These are phyloP conservation scores for Aethionema arabicum DNA, from an alignment of 345 rosid species.

Conservation along the genomic window DNA sequence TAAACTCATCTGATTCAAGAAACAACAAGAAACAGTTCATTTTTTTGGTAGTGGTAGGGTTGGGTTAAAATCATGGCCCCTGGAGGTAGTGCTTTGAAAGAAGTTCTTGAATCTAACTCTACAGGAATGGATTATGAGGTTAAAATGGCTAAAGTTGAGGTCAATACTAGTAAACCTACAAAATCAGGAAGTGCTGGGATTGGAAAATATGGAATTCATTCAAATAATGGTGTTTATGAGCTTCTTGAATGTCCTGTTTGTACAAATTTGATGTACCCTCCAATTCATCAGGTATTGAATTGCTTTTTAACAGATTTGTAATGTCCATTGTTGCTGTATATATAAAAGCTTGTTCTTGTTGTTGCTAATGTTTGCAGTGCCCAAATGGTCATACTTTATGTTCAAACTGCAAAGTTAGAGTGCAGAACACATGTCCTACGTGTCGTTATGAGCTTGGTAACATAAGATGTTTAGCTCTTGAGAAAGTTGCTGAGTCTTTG, in stretches of 20 bases:
- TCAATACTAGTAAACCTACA: conserved; percentile 45
- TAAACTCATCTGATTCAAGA: not conserved
- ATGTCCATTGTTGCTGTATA: not conserved
- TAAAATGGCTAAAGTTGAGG: conserved; percentile 44
- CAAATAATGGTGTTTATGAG: conserved; percentile 70
- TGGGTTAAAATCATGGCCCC: conserved; percentile 46
- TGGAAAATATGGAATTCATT: conserved; percentile 53
- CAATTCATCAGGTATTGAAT: conserved; percentile 74
- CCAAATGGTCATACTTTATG: conserved; percentile 94
- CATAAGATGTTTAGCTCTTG: conserved; percentile 89
- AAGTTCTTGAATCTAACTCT: conserved; percentile 52
- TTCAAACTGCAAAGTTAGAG: conserved; percentile 73
- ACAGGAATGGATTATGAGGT: conserved; percentile 49
- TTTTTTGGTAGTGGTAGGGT: not conserved
- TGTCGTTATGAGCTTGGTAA: conserved; percentile 91
- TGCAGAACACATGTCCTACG: conserved; percentile 79
- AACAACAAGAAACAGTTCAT: not conserved
- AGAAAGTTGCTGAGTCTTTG: conserved; percentile 86
- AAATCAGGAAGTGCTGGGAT: conserved; percentile 45
- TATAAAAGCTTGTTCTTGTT: not conserved
- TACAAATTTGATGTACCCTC: conserved; percentile 78
- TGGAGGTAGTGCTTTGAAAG: conserved; percentile 64
- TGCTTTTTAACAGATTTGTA: not conserved
- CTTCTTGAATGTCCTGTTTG: conserved; percentile 90
- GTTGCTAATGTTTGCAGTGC: conserved; percentile 48